Base-by-base conservation (phyloP, 495 filamentous ascomycete species). In the Pseudomonodictys pantanalensis region DNA sequence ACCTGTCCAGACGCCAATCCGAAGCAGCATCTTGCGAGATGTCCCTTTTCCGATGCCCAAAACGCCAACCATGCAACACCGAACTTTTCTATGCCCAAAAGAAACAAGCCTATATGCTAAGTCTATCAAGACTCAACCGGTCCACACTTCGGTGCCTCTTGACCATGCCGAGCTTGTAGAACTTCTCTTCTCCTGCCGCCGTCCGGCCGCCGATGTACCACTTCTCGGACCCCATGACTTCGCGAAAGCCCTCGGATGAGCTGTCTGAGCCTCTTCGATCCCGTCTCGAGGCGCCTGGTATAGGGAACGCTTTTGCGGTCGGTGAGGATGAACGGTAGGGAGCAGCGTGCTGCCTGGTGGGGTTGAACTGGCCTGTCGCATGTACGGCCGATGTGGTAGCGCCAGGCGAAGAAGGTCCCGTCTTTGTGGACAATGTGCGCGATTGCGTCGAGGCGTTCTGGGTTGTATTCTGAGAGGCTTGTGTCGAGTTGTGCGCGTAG, bases 121-220 rank as follows among this genome's bases (percentile, higher is more conserved):
- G 68, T 68, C 80, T 77, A 72, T 86, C 83, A 65, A 83, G 75
- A 67, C 83, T 85, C 58, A 82, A 75, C 17, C 83, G 76, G 70
- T 84, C 73, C 32, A 77, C 77, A 64, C 80, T 81, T 52, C 78
- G 75, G n/a, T 78, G 80, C 60, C 79, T 70, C 67, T 79, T 81
- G 44, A 86, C 81, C 77, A 85, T 80, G 11, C 81, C 82, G 18
- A 86, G 53, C 62, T 89, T 86, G 65, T 95, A 95, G 70, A 91
- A 96, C 67, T 84, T 79, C 72, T 96, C 91, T 68, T 96, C 91
- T 3, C 91, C 91, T 0, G 75, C 79, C n/a, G 89, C 86, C 29
- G 89, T 95, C 63, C 87, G 75, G 1, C 91, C 91, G 2, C 91
- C 91, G 50, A 96, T 89, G 72, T 92, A 96, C 86, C 90, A 90